These are phyloP conservation scores for Cyberlindnera petersonii DNA, from an alignment of 805 yeast genomes.

Conservation along the genomic window DNA sequence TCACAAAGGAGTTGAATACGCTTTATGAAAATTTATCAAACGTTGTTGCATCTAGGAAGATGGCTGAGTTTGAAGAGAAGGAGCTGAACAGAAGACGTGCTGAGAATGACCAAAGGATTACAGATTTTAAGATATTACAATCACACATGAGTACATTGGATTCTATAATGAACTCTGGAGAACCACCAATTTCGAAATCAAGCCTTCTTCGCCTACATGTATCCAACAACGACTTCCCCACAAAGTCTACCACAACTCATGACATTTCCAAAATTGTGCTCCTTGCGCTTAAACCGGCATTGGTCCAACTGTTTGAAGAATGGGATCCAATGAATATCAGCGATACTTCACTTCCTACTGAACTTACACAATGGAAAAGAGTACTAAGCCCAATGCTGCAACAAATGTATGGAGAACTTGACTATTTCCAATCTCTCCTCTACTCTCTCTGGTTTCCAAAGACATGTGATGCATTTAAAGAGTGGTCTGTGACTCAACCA, in stretches of 20 bases:
- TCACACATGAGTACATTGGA: not conserved
- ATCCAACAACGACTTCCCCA: constrained; percentile 1
- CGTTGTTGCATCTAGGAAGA: constrained; percentile 10
- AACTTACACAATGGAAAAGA: constrained; percentile 28
- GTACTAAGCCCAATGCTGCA: constrained; percentile 9
- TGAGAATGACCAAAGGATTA: not conserved
- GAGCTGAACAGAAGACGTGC: constrained; percentile 1
- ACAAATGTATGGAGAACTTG: constrained; percentile 13
- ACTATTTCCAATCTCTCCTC: constrained; percentile 35
- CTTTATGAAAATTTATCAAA: constrained; percentile 17
- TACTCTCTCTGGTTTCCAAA: constrained; percentile 34
- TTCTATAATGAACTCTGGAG: not conserved
- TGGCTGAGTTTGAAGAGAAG: constrained; percentile 12
- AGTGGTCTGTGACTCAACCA: constrained; percentile 40
- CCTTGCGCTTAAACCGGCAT: constrained; percentile 23
- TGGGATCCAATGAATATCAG: constrained; percentile 40
- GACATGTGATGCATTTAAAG: constrained; percentile 26
- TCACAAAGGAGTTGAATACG: constrained; percentile 15
- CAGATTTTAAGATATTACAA: not conserved
- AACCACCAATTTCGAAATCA: not conserved
- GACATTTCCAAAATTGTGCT: constrained; percentile 16
- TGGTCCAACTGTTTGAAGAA: constrained; percentile 18
- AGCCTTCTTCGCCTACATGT: too few species aligned
- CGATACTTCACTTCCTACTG: constrained; percentile 28
- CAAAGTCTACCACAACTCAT: not conserved